Percentiles rank a stretch among this genome's conserved stretches.
Conservation (phyloP, 169 alveolate genomes). For the Plasmodium reichenowi region DNA sequence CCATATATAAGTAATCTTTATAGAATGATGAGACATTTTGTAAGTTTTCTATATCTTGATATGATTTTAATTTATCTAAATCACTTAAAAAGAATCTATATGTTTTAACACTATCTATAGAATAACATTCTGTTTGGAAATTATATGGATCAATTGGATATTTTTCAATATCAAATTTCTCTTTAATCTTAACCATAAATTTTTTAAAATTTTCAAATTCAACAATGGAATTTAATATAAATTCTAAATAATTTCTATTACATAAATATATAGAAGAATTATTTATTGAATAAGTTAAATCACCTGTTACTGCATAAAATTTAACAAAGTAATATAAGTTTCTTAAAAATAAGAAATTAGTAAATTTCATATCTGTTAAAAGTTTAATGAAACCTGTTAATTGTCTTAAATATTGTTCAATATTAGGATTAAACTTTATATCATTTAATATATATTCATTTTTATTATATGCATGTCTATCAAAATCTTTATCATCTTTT, state of each 20-base stretch:
- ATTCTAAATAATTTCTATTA: conserved; percentile 53
- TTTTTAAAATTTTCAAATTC: conserved; percentile 69
- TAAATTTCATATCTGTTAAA: conserved; percentile 74
- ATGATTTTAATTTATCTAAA: neutral
- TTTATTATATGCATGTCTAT: neutral
- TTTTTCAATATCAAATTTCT: conserved; percentile 1
- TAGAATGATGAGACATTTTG: conserved; percentile 16
- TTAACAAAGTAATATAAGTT: conserved; percentile 47
- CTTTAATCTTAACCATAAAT: conserved; percentile 19
- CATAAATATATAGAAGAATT: conserved; percentile 29
- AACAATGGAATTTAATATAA: conserved; percentile 40
- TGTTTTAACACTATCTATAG: conserved; percentile 35
- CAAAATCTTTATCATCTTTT: conserved; percentile 4
- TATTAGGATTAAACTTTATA: neutral
- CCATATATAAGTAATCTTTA: conserved; percentile 35
- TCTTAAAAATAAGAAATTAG: conserved; percentile 63
- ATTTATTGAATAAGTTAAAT: conserved; percentile 33
- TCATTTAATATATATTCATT: conserved; percentile 20
- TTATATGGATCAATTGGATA: conserved; percentile 32
- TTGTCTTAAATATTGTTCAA: conserved; percentile 43
- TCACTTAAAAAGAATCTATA: conserved; percentile 13
- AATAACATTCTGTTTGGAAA: conserved; percentile 32
- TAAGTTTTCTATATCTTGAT: conserved; percentile 4
- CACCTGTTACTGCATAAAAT: conserved; percentile 63
- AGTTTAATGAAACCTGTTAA: conserved; percentile 62